phyloP scores from a whole-genome alignment of 176 grass and related monocot genomes.

The Oryza australiensis region DNA sequence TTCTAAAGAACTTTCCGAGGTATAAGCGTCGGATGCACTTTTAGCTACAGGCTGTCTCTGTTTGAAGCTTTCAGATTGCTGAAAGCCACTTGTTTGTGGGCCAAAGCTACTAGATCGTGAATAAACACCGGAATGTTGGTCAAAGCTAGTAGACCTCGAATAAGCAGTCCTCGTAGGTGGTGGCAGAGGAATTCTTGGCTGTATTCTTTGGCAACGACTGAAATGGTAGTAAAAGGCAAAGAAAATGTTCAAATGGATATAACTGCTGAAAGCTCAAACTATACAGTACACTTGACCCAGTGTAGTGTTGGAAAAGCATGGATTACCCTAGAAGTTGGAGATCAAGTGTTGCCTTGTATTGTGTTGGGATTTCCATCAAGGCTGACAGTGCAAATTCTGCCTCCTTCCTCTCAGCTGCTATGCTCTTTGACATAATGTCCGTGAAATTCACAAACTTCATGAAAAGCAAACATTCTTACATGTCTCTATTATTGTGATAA shows the following conservation, averaged over 20 bases:
- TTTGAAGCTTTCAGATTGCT: constrained; percentile 49
- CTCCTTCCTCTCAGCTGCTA: constrained; percentile 79
- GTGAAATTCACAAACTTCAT: constrained; percentile 99
- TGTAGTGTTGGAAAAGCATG: background rate
- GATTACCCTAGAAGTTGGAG: constrained; percentile 90
- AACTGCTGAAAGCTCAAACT: background rate
- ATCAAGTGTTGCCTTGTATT: constrained; percentile 96
- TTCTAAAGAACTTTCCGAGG: constrained; percentile 43
- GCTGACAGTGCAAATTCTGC: constrained; percentile 88
- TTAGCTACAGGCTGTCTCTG: constrained; percentile 44
- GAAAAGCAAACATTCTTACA: constrained; percentile 36
- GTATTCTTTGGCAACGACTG: constrained; percentile 69
- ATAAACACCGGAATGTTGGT: constrained; percentile 61
- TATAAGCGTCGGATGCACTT: constrained; percentile 41
- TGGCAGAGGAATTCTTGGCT: constrained; percentile 61
- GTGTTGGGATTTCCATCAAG: constrained; percentile 93
- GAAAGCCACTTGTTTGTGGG: constrained; percentile 47
- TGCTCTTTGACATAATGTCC: constrained; percentile 93
- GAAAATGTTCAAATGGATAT: constrained; percentile 29
- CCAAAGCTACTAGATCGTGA: constrained; percentile 74
- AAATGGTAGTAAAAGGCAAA: constrained; percentile 36
- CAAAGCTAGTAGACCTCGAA: constrained; percentile 78
- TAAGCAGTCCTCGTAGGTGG: constrained; percentile 60
- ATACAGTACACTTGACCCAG: background rate
- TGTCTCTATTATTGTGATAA: background rate